Conservation (phyloP, 352 stramenopile genomes). For the Elongisporangium prolatum region DNA sequence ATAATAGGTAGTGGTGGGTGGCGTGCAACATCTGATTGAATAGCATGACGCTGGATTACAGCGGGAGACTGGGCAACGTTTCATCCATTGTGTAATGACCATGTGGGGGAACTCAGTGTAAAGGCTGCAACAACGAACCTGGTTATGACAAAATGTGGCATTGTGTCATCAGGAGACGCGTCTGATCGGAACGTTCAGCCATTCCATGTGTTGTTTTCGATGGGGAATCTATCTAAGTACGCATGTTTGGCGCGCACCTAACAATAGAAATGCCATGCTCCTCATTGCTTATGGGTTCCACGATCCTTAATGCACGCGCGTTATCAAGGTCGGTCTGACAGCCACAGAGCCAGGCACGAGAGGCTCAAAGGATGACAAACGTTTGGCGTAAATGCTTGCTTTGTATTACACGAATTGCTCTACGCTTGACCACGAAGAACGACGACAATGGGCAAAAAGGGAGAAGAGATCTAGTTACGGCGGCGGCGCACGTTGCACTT, state of each 20-base stretch:
- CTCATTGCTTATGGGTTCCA: neutral
- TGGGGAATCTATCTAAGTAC: neutral
- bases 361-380: too few relatives aligned
- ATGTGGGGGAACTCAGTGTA: neutral
- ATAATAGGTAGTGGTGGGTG: neutral
- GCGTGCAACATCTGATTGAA: neutral
- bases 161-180: neutral
- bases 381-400: neutral
- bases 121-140: neutral
- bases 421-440: neutral
- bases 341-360: too few relatives aligned
- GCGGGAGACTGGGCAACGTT: neutral
- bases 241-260: neutral
- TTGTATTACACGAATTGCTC: neutral
- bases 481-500: constrained; percentile 5
- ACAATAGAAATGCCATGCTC: neutral
- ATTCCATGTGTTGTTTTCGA: neutral
- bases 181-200: neutral
- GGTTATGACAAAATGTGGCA: too few relatives aligned
- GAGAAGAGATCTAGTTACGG: neutral
- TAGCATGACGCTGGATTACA: neutral
- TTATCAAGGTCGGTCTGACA: too few relatives aligned
- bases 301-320: neutral
- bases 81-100: neutral
- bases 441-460: neutral